These are phyloP conservation scores for Tricholoma sp. DNA, from an alignment of 768 basidiomycete genomes.

Conservation along the genomic window DNA sequence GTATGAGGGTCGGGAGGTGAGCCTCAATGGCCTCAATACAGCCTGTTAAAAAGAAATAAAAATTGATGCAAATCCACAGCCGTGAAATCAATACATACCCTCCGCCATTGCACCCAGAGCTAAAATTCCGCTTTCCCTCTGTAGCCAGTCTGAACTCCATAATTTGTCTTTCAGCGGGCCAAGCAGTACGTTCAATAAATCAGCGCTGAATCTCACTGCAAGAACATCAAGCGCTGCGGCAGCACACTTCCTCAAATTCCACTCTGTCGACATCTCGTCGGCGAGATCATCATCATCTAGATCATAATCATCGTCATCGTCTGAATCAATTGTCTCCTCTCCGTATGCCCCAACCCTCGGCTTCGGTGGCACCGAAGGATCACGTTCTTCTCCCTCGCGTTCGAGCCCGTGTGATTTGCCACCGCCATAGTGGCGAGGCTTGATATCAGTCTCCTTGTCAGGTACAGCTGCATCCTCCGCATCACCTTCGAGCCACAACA, in stretches of 20 bases:
- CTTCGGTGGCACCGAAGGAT: slow-evolving; percentile 31
- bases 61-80: slow-evolving; percentile 1
- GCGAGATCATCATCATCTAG: slow-evolving; percentile 89
- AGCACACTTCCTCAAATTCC: slow-evolving; percentile 98
- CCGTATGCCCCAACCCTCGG: slow-evolving; percentile 62
- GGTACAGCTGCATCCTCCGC: slow-evolving; percentile 87
- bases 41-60: slow-evolving; percentile 32
- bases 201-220: slow-evolving; percentile 87
- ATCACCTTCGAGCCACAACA: slow-evolving; percentile 92
- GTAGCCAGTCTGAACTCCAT: slow-evolving; percentile 90
- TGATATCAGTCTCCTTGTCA: slow-evolving; percentile 94
- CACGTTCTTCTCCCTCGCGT: slow-evolving; percentile 46
- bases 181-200: slow-evolving; percentile 83
- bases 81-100: slow-evolving; percentile 45
- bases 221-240: slow-evolving; percentile 97
- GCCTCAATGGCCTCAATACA: slow-evolving; percentile 96
- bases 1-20: slow-evolving; percentile 89
- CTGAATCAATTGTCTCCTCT: slow-evolving; percentile 76
- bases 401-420: slow-evolving; percentile 82
- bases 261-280: slow-evolving; percentile 95
- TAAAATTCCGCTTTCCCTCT: slow-evolving; percentile 92
- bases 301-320: slow-evolving; percentile 87
- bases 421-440: slow-evolving; percentile 87
- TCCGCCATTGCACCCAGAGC: slow-evolving; percentile 98
- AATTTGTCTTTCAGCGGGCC: slow-evolving; percentile 90